These are phyloP conservation scores for Ceratocystis variospora DNA, from an alignment of 2,329 filamentous ascomycete genomes.

Conservation along the genomic window DNA sequence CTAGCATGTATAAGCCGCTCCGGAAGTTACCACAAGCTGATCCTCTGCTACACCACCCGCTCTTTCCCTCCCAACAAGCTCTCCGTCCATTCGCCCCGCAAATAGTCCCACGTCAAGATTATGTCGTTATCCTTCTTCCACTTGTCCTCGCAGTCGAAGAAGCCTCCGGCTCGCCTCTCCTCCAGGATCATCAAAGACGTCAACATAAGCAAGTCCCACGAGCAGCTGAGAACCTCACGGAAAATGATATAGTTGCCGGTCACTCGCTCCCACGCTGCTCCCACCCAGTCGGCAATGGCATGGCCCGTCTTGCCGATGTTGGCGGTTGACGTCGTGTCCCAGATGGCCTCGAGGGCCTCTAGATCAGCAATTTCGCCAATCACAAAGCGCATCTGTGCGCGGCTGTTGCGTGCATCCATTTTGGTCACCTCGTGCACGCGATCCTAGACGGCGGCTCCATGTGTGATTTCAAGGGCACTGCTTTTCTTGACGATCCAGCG, in stretches of 20 bases:
- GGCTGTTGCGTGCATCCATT: conserved; percentile 10
- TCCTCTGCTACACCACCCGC: too few relatives aligned
- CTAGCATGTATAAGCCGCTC: too few relatives aligned
- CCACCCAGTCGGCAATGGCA: conserved; percentile 11
- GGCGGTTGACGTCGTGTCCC: neutral
- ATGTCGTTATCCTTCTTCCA: neutral
- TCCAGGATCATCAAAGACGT: conserved; percentile 6
- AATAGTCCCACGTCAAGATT: conserved; percentile 2
- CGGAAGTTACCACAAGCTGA: too few relatives aligned
- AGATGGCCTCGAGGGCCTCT: neutral
- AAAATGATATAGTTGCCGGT: neutral
- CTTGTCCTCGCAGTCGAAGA: neutral
- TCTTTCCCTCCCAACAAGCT: neutral
- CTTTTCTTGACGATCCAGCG: conserved; percentile 8
- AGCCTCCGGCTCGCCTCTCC: neutral
- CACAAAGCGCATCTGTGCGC: conserved; percentile 2
- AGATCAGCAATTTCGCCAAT: conserved; percentile 1
- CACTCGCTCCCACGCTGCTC: neutral
- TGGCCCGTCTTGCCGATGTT: neutral
- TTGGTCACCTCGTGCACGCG: conserved; percentile 7
- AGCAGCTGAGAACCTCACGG: neutral
- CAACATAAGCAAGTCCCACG: neutral
- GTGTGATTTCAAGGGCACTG: neutral
- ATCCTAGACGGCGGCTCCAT: neutral
- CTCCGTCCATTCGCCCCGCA: neutral